Conservation (phyloP, 2,329 filamentous ascomycete genomes). For the Fusarium anthophilum region DNA sequence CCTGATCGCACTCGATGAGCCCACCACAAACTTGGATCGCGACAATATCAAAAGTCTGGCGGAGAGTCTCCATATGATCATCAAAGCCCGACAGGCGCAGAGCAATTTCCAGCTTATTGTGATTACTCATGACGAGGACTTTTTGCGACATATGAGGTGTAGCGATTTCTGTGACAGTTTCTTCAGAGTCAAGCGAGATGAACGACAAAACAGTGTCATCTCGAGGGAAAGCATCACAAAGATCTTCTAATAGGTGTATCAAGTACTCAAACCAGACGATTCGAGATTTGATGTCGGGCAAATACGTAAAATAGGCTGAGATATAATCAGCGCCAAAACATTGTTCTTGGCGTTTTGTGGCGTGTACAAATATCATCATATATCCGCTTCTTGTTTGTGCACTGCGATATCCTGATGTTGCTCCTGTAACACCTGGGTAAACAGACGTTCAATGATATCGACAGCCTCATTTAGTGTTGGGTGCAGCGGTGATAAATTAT, state of each 20-base stretch:
- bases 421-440: not conserved
- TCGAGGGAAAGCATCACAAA: slow-evolving; percentile 71
- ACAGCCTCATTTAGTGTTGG: not conserved
- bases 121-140: slow-evolving; percentile 98
- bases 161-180: slow-evolving; percentile 93
- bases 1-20: slow-evolving; percentile 95
- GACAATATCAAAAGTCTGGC: slow-evolving; percentile 95
- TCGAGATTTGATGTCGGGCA: not conserved
- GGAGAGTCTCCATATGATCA: slow-evolving; percentile 85
- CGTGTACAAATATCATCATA: slow-evolving; percentile 9
- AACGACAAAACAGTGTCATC: slow-evolving; percentile 88
- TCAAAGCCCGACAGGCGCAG: slow-evolving; percentile 82
- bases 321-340: not conserved
- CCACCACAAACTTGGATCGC: slow-evolving; percentile 93
- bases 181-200: slow-evolving; percentile 84
- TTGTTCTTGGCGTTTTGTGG: slow-evolving; percentile 2
- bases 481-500: not conserved
- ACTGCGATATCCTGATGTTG: not conserved
- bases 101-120: slow-evolving; percentile 97
- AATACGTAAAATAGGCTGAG: slow-evolving; percentile 5
- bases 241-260: slow-evolving; percentile 46
- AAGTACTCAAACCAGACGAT: not conserved
- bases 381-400: not conserved
- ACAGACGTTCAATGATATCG: not conserved
- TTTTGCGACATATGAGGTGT: slow-evolving; percentile 91